Base-by-base conservation (phyloP, 192 early-diverging fungal species). In the Coemansia erecta region DNA sequence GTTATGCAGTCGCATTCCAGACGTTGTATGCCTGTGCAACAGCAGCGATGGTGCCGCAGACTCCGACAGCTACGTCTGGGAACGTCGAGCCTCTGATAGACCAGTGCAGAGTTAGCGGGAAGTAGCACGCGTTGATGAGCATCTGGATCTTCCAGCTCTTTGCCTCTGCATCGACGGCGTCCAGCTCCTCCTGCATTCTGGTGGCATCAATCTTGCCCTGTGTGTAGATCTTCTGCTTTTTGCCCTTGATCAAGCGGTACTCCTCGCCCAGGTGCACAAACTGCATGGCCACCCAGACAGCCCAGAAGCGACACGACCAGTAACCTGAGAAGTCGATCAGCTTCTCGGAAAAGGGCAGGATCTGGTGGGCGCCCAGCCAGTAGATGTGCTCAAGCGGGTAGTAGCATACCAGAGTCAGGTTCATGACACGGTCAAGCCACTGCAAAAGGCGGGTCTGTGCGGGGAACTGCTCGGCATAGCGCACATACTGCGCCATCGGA, bases 301-400 rank as follows among this genome's bases (percentile, higher is more conserved):
- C 96, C 96, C 96, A 98, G 86, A 94, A 94, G 26, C 96, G 83
- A 66, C 96, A 98, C 51, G 85, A 88, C 96, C 96, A 98, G 58
- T 94, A 89, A 19, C 89, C 89, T 50, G 94, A 83, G 33, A 78
- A 72, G 63, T 94, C 90, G 31, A 87, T 85, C 21, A 84, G 85
- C 28, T 83, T 80, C 41, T 89, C 86, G 9, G 87, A 78, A 49
- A 95, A 70, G 18, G 86, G 81, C 46, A 97, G 86, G 17, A 97
- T 82, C 46, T 90, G 82, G 63, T 98, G 92, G 21, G 86, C 82
- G 8, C 85, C 92, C 50, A 98, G 82, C 92, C 93, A 98, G 84
- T 94, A 98, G 35, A 86, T 81, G 70, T 98, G 96, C 68, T 98
- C 96, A 26, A 98, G 83, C 22, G 96, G 96, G 61, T 98, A 98